Base-by-base conservation (phyloP, 2,329 filamentous ascomycete genomes). In the Talaromyces albobiverticillius region DNA sequence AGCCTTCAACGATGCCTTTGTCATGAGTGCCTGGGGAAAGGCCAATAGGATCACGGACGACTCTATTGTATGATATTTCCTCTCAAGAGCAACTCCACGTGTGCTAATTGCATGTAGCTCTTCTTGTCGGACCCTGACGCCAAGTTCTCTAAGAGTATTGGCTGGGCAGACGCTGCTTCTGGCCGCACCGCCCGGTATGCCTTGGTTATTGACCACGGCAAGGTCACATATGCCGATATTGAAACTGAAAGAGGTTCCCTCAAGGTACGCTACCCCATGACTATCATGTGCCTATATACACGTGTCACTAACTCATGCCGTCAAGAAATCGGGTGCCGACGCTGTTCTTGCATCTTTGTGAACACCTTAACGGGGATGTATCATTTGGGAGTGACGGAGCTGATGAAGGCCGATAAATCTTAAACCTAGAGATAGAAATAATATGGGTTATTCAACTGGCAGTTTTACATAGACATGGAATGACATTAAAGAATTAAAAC, bases 21-120 rank as follows among this genome's bases (percentile, higher is more conserved):
- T 95, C 71, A 93, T 93, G 89, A 86, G 84, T 64, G 90, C 88
- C 53, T 94, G 89, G 89, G 87, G 85, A 75, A 95, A 95, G 82
- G 90, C 90, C 67, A 93, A 95, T 75, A 81, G 81, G 51, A 79
- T 93, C 67, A 86, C 82, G 67, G 84, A 85, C 60, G 86, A 93
- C 63, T 80, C 82, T 64, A 83, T 88, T 63, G 80, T 86, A 71
- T 23, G 34, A 22, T 23, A 34, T 13, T 23, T 25, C 22, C n/a
- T 9, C 22, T 9, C 5, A 10, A 16, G n/a, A 43, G 6, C 1
- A 16, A 5, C 10, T 18, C n/a, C 13, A n/a, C n/a, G 10, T 46
- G 54, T 56, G 46, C 56, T 57, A 60, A 42, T 57, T 26, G 45
- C 42, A 40, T 47, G 23, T 53, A 83, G 81, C 79, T 94, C 64